phyloP scores from a whole-genome alignment of 2,329 filamentous ascomycete genomes.

The Colletotrichum incanum region DNA sequence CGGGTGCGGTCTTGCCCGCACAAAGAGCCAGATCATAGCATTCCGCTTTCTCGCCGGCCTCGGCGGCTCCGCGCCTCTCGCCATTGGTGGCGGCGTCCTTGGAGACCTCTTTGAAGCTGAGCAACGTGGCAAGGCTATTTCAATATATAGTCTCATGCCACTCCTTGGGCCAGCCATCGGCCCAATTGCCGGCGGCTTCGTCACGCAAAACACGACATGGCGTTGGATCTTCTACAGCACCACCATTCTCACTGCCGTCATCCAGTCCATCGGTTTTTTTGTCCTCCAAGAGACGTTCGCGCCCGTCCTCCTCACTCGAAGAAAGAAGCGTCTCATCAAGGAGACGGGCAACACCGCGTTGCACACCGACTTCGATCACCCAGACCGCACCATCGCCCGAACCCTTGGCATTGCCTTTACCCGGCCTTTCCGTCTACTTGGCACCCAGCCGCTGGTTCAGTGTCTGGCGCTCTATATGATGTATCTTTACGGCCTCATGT shows the following conservation, averaged over 20 bases:
- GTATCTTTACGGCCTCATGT: constrained; percentile 66
- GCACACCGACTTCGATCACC: constrained; percentile 68
- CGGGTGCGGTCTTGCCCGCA: constrained; percentile 69
- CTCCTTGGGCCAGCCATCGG: constrained; percentile 77
- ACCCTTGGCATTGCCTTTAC: constrained; percentile 50
- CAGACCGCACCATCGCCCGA: constrained; percentile 47
- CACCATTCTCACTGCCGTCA: constrained; percentile 72
- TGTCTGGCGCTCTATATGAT: constrained; percentile 63
- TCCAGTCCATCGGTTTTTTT: constrained; percentile 72
- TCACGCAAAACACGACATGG: constrained; percentile 76
- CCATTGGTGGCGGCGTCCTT: constrained; percentile 59
- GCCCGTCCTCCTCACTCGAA: constrained; percentile 72
- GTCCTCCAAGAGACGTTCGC: constrained; percentile 78
- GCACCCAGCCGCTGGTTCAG: constrained; percentile 64
- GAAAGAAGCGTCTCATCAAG: constrained; percentile 70
- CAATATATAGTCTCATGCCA: constrained; percentile 57
- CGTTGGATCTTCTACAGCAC: constrained; percentile 82
- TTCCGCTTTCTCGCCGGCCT: constrained; percentile 64
- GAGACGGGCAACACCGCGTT: constrained; percentile 68
- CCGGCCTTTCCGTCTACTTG: constrained; percentile 63
- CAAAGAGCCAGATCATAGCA: constrained; percentile 59
- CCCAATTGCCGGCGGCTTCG: constrained; percentile 77
- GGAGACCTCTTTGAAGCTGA: constrained; percentile 61
- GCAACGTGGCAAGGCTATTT: constrained; percentile 58
- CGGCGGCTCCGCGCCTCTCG: constrained; percentile 58